Evolutionary conservation across 1,139 yeast genomes (phyloP), one percentile per base, ranked within the genome.

Genomic region (Sugiyamaella sp.): DNA sequence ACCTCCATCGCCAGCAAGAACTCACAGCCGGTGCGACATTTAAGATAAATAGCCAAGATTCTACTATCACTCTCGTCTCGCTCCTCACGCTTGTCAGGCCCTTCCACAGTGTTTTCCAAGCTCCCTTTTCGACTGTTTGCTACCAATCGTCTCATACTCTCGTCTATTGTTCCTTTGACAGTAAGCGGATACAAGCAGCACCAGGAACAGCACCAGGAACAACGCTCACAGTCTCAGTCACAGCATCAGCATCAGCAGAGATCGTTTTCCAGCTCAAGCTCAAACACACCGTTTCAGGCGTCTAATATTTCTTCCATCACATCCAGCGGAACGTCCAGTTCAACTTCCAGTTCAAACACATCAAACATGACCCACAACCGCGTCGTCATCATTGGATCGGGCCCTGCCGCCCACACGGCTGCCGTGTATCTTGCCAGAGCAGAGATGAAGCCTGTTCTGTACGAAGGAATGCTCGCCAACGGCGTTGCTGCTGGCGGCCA

Each of bases 401-500:
- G 99, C 64, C 99, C 99, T 53, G 99, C 99, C 58, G 99, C 98
- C 54, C 97, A 93, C 79, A 93, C 99, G 46, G 99, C 99, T 50
- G 99, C 99, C 63, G 89, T 93, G 72, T 93, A 93, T 74, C 79
- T 93, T 57, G 85, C 98, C 29, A 85, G 99, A 74, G 99, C 99
- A 38, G 99, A 93, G 77, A 84, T 90, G 70, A 85, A 87, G 74
- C 97, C 99, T 35, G 85, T 89, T 37, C 73, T 93, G 65, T 93
- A 89, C 74, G 99, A 93, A 76, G 99, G 99, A 66, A 79, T 93
- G 86, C 70, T 93, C 71, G 99, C 99, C 60, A 93, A 93, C 72
- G 99, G 98, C 61, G 82, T 91, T 64, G 99, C 99, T 49, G 97
- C 99, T 27, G 99, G 99, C 65, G 99, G 99, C 59, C 99, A 93